phyloP scores from a whole-genome alignment of 768 basidiomycete genomes.

The Leccinum subgranulosum region DNA sequence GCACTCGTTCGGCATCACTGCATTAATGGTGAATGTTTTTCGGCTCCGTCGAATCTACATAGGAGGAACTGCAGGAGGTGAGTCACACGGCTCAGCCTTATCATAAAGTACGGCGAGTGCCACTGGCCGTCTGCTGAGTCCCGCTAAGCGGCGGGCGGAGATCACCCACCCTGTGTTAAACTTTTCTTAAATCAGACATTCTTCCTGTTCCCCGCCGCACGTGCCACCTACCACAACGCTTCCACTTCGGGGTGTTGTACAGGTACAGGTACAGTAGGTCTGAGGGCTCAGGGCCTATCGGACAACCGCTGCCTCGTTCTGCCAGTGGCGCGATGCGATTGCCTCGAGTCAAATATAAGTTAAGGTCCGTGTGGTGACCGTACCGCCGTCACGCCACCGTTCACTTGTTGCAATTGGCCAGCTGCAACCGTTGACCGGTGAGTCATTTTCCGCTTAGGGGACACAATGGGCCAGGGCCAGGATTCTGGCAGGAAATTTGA shows the following conservation, averaged over 20 bases:
- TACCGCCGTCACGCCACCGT: slow-evolving; percentile 43
- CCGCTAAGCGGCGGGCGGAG: neutral
- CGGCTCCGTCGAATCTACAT: slow-evolving; percentile 52
- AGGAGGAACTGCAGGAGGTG: neutral
- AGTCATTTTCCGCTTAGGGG: slow-evolving; percentile 42
- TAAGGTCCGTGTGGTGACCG: neutral
- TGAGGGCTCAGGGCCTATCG: neutral
- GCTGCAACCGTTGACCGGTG: slow-evolving; percentile 40
- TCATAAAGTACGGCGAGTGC: neutral
- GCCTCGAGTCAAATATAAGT: neutral
- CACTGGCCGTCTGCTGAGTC: neutral
- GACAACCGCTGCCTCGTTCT: neutral
- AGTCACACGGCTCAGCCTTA: slow-evolving; percentile 13
- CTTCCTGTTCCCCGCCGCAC: slow-evolving; percentile 65
- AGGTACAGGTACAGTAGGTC: neutral
- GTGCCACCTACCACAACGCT: slow-evolving; percentile 38
- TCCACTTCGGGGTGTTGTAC: neutral
- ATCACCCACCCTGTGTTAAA: slow-evolving; percentile 51
- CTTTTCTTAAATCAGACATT: slow-evolving; percentile 54
- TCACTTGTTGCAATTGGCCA: slow-evolving; percentile 44
- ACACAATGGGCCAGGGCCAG: slow-evolving; percentile 37
- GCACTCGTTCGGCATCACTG: slow-evolving; percentile 11
- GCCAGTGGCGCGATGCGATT: neutral
- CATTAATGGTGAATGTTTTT: slow-evolving; percentile 45
- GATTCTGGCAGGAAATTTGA: slow-evolving; percentile 35